Percentiles rank a stretch among this genome's conserved stretches.
phyloP scores from a whole-genome alignment of 1,284 basidiomycete species.

The Exobasidium cylindrosporum region DNA sequence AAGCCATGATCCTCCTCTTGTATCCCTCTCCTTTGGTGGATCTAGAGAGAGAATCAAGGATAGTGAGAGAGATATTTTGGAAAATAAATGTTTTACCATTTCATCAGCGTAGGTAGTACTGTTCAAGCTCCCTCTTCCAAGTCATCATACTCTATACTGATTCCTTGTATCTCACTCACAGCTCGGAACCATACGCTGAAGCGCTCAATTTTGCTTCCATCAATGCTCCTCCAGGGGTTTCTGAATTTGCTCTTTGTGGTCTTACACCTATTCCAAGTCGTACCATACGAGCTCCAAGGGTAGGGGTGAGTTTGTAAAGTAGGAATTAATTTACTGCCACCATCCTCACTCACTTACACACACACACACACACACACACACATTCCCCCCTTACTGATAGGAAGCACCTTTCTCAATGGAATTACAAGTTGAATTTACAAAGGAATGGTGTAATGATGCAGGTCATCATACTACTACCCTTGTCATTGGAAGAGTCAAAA shows the following conservation, averaged over 20 bases:
- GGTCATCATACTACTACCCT: slow-evolving; percentile 40
- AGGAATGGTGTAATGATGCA: slow-evolving; percentile 30
- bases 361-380: too few relatives aligned
- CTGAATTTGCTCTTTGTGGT: slow-evolving; percentile 37
- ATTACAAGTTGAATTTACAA: slow-evolving; percentile 32
- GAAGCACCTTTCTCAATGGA: slow-evolving; percentile 45
- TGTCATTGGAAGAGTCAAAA: slow-evolving; percentile 31
- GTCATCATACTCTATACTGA: too few relatives aligned
- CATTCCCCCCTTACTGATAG: background rate
- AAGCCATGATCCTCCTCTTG: slow-evolving; percentile 39
- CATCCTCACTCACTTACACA: too few relatives aligned
- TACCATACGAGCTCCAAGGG: slow-evolving; percentile 30
- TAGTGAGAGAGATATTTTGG: slow-evolving; percentile 36
- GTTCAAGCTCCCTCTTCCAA: background rate
- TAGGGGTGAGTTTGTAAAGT: slow-evolving; percentile 28
- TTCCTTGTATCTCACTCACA: slow-evolving; percentile 7
- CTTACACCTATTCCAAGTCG: slow-evolving; percentile 41
- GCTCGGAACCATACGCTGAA: slow-evolving; percentile 39
- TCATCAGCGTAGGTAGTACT: slow-evolving; percentile 21
- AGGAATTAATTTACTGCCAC: too few relatives aligned
- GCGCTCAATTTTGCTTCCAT: slow-evolving; percentile 44
- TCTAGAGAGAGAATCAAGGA: slow-evolving; percentile 32
- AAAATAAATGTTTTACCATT: slow-evolving; percentile 31
- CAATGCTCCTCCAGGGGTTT: slow-evolving; percentile 31
- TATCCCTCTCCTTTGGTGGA: slow-evolving; percentile 43